Evolutionary conservation across 164 flowering plant species (phyloP), one percentile per base, ranked within the genome.

Genomic region (Tetracentron sinense): DNA sequence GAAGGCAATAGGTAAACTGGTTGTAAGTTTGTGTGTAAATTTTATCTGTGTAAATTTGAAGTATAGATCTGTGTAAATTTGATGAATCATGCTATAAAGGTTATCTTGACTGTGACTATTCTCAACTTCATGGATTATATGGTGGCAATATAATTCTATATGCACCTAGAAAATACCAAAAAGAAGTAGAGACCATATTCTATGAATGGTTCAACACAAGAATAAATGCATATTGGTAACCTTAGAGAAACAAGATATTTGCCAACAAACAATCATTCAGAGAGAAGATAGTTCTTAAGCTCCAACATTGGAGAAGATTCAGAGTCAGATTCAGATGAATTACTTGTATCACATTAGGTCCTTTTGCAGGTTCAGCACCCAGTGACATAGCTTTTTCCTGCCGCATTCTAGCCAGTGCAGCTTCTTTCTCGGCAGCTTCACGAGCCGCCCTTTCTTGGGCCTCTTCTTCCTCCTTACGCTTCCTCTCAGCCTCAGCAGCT

Each of bases 401-500:
- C 47, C 93, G 83, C 69, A 84, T 69, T 76, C 80, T 84, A 61
- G 83, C 87, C 30, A 82, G 63, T 48, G 83, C 89, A 70, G 96
- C 96, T 82, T 89, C 89, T 81, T 72, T 94, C 69, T 94, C 92
- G 49, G 87, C 96, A 69, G 93, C 94, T 78, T 86, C 99, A 60
- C 73, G 85, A n/a, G 77, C 86, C 64, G 82, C 96, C 79, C 86
- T 86, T 75, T 84, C 87, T 59, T 66, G 87, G 63, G 96, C 94
- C 77, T 94, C 97, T 71, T 84, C 94, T 75, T 94, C 97, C 78
- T 92, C 97, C 79, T 84, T 83, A 6, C 70, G 84, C 71, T 81
- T 85, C 76, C 87, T 86, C 81, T 91, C 96, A 71, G 90, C 97
- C 77, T 92, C 99, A 61, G 94, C 96, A 75, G 90, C 96, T 79